Conservation (phyloP, 106 monocot genomes). For the Chionographis japonica region DNA sequence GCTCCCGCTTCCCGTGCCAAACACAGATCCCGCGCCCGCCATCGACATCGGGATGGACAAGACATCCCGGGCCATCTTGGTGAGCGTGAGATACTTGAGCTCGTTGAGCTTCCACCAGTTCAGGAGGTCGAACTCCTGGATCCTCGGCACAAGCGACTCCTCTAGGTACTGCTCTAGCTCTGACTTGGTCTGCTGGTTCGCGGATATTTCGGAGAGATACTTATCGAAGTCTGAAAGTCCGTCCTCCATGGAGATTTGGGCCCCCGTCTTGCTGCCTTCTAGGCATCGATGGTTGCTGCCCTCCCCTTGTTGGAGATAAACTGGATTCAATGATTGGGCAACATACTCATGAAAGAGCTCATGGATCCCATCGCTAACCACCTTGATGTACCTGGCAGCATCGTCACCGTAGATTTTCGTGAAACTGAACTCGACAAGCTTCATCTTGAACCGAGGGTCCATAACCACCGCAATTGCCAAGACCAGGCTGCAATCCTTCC, state of each 20-base stretch:
- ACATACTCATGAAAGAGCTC: slow-evolving; percentile 57
- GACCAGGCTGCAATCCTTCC: slow-evolving; percentile 49
- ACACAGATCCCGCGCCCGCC: slow-evolving; percentile 45
- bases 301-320: slow-evolving; percentile 50
- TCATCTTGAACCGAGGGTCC: slow-evolving; percentile 27
- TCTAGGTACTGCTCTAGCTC: slow-evolving; percentile 92
- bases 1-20: slow-evolving; percentile 56
- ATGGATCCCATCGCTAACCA: slow-evolving; percentile 40
- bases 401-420: slow-evolving; percentile 47
- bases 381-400: slow-evolving; percentile 42
- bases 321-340: slow-evolving; percentile 45
- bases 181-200: slow-evolving; percentile 50
- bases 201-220: slow-evolving; percentile 62
- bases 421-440: slow-evolving; percentile 20
- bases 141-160: slow-evolving; percentile 60
- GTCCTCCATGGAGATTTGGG: slow-evolving; percentile 17
- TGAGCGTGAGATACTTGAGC: slow-evolving; percentile 73
- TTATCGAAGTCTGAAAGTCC: slow-evolving; percentile 76
- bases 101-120: slow-evolving; percentile 91
- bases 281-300: slow-evolving; percentile 10
- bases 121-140: slow-evolving; percentile 75
- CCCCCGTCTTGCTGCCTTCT: slow-evolving; percentile 2
- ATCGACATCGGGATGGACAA: slow-evolving; percentile 78
- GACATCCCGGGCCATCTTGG: slow-evolving; percentile 84
- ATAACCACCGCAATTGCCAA: slow-evolving; percentile 15